Conservation (phyloP, 2,329 filamentous ascomycete species). For the Alternaria alternata region DNA sequence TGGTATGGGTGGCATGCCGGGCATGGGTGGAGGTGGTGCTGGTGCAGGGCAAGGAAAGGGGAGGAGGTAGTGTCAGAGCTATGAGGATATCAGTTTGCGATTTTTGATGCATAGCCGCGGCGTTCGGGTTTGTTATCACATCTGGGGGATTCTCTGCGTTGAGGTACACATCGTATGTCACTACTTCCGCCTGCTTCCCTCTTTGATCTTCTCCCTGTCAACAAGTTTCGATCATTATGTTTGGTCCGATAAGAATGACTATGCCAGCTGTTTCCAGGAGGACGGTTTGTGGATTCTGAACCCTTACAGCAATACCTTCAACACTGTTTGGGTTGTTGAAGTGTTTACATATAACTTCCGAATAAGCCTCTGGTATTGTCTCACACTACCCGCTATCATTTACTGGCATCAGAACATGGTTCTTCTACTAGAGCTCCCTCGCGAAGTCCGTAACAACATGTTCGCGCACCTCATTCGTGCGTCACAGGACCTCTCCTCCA, state of each 20-base stretch:
- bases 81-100: conserved; percentile 9
- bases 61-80: conserved; percentile 23
- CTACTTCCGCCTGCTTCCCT: not conserved
- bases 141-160: not conserved
- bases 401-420: not conserved
- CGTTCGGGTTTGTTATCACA: conserved; percentile 13
- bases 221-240: not conserved
- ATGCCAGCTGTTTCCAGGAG: not conserved
- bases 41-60: conserved; percentile 31
- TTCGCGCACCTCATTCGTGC: not conserved
- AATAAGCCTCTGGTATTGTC: not conserved
- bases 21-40: conserved; percentile 36
- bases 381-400: not conserved
- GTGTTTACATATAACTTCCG: not conserved
- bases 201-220: not conserved
- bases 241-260: not conserved
- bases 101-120: conserved; percentile 18
- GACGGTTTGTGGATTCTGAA: not conserved
- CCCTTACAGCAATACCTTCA: not conserved
- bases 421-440: not conserved
- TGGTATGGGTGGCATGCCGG: conserved; percentile 41
- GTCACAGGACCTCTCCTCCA: not conserved
- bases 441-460: not conserved
- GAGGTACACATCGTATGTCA: conserved; percentile 1
- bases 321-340: not conserved